Evolutionary conservation across 257 asterid species (phyloP).

Genomic region (Leptodermis oblonga): DNA sequence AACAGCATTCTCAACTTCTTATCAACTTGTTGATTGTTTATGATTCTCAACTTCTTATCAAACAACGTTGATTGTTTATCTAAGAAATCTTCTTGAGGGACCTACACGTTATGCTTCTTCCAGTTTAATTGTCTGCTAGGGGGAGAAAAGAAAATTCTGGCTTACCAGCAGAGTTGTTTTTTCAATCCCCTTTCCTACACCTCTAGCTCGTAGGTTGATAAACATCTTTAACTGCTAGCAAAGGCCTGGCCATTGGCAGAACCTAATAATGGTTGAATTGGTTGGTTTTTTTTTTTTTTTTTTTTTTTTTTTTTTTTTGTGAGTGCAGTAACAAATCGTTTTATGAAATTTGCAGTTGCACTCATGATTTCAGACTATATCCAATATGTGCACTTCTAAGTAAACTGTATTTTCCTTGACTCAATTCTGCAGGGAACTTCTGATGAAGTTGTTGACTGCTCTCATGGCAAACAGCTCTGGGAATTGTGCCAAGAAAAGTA

Average conservation of each 20-base stretch:
- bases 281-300: no score
- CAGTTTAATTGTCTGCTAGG: not conserved
- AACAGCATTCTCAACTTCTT: not conserved
- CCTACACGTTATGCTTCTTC: not conserved
- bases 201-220: not conserved
- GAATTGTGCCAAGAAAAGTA: conserved; percentile 52
- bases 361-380: not conserved
- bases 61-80: not conserved
- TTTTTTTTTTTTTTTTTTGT: no score
- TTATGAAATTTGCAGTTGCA: not conserved
- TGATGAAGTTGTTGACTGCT: conserved; percentile 61
- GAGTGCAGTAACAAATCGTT: not conserved
- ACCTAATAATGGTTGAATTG: not conserved
- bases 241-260: not conserved
- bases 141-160: not conserved
- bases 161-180: not conserved
- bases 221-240: not conserved
- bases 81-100: not conserved
- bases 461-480: conserved; percentile 61
- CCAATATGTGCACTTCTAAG: not conserved
- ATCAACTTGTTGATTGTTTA: not conserved
- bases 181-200: not conserved
- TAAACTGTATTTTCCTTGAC: not conserved
- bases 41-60: not conserved
- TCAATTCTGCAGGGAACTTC: conserved; percentile 47